Evolutionary conservation across 352 stramenopile genomes (phyloP), one percentile per base, ranked within the genome.

Genomic region (Lagenidium giganteum): DNA sequence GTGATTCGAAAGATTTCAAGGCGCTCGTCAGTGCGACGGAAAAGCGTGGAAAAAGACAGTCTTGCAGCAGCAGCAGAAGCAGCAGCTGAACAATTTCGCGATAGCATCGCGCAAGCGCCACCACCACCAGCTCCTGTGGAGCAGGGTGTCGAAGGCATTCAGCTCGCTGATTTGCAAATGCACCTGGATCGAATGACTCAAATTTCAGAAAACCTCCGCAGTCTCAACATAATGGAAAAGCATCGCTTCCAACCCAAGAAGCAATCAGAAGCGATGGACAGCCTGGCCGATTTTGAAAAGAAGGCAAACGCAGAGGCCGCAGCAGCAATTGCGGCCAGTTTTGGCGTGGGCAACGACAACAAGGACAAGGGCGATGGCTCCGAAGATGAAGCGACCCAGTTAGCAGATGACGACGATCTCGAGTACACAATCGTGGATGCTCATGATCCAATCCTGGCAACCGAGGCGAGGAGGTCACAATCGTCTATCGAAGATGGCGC

Each of bases 141-240:
- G 20, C 22, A 22, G 20, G 31, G 22, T 3, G 18, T 36, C 2
- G 42, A 52, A 17, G 27, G 32, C 5, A 64, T 84, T 22, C 73
- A 88, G 42, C 43, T 88, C 11, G 63, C 74, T 8, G 69, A 84
- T 32, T 46, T 88, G 30, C 76, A 88, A 44, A 55, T 85, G 11
- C 76, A 88, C 64, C 33, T 88, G 14, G 71, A 88, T 40, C 73
- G 70, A 25, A 88, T 88, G 76, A 83, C 79, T 32, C 59, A 72
- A 51, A 86, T 88, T 36, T 84, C 76, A 16, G 61, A 70, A 28
- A 85, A 47, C 42, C 46, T 88, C 25, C 58, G 54, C 27, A 54
- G 53, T 14, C 55, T 83, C 42, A 65, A 73, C 25, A 57, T 69
- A 7, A 77, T 82, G 49, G 54, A 66, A 32, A 75, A 73, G 22